Base-by-base conservation (phyloP, 83 land plant species). In the Thuja plicata region DNA sequence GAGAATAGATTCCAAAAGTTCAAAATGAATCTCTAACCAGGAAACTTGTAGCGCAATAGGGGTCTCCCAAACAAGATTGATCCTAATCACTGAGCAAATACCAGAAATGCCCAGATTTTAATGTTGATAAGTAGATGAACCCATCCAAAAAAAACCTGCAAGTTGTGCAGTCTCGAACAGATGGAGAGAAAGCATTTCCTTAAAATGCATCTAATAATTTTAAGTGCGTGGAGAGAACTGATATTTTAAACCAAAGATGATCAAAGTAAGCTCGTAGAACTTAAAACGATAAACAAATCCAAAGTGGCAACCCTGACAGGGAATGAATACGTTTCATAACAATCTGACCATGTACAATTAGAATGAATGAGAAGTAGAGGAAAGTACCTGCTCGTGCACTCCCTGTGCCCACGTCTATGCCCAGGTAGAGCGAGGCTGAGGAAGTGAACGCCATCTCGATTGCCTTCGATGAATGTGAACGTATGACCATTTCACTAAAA, bases 351-450 rank as follows among this genome's bases (percentile, higher is more conserved):
- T 55, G 0, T 8, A 27, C 57, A 54, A 54, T 15, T 54, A 15
- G 17, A 60, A 60, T 21, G 70, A 60, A 60, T 21, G 70, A 6
- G 70, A 7, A 74, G 87, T 71, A 48, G 74, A 5, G 7, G 35
- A 40, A 41, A 79, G n/a, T 30, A 94, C 99, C 99, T 77, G 99
- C 99, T 78, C 99, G 95, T 5, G 99, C 99, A 89, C 99, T 98
- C 81, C 97, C 96, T 27, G 99, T 98, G 54, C 99, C 99, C 84
- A 98, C 99, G 86, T 98, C 99, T 87, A 98, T 93, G 90, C 99
- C 99, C 82, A 98, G 94, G 91, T 92, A 94, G 78, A 91, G 90
- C 35, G 94, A 81, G 15, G 89, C 87, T 48, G 74, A 74, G 76
- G 90, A 76, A 30, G 88, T 52, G 27, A 73, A 17, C 62, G 91